Conservation (phyloP, 225 moss, liverwort and hornwort genomes). For the Ulota crispa region DNA sequence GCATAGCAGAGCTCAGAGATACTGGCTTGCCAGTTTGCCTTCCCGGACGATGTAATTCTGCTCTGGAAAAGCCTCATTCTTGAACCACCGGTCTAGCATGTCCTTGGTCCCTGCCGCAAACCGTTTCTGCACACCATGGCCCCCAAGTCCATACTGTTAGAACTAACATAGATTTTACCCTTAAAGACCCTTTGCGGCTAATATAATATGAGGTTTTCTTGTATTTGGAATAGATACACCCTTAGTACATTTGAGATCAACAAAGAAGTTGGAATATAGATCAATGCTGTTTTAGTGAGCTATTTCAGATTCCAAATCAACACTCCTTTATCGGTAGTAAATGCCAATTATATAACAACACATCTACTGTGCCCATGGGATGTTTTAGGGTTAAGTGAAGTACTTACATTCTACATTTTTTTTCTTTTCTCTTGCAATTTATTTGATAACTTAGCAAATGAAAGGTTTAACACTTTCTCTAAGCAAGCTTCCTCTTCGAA, state of each 20-base stretch:
- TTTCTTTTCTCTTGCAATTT: neutral
- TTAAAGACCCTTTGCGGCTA: no score
- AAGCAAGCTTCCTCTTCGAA: neutral
- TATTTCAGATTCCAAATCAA: no score
- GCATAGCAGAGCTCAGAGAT: conserved; percentile 45
- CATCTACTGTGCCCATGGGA: no score
- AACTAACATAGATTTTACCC: neutral
- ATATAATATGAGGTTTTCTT: no score
- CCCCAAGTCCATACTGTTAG: neutral
- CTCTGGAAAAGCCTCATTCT: conserved; percentile 48
- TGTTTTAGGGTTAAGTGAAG: no score
- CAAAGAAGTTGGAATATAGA: no score
- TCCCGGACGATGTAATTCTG: conserved; percentile 66
- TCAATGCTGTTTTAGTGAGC: no score
- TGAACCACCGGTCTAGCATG: conserved; percentile 70
- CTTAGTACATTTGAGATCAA: no score
- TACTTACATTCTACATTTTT: neutral
- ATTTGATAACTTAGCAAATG: neutral
- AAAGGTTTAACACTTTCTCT: neutral
- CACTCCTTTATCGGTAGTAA: no score
- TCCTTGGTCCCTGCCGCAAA: conserved; percentile 64
- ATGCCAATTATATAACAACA: no score
- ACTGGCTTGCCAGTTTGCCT: conserved; percentile 75
- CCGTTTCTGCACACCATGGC: conserved; percentile 45
- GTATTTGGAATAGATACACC: no score